Percentiles rank a stretch among this genome's conserved stretches.
These are phyloP conservation scores for Monosporozyma yasuniensis DNA, from an alignment of 805 yeast genomes.

Conservation along the genomic window DNA sequence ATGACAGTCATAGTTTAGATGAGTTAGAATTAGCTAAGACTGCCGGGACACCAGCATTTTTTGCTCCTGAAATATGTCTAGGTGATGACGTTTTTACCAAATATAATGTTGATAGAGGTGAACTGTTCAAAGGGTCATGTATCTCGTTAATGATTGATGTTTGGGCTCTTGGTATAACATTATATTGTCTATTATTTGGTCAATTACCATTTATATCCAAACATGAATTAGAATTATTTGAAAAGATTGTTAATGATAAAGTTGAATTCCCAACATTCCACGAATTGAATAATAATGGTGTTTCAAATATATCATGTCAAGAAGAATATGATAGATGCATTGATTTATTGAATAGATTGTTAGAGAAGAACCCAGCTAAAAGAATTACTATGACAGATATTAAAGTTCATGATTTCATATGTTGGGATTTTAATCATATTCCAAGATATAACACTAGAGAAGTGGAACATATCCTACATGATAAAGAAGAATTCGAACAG, in stretches of 20 bases:
- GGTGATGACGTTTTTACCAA: conserved; percentile 33
- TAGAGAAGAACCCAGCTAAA: conserved; percentile 60
- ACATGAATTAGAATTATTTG: conserved; percentile 60
- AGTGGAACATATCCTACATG: conserved; percentile 14
- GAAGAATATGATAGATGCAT: conserved; percentile 41
- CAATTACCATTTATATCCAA: conserved; percentile 81
- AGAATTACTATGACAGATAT: conserved; percentile 67
- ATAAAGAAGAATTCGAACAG: conserved; percentile 19
- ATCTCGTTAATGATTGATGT: conserved; percentile 84
- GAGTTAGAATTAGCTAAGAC: conserved; percentile 90
- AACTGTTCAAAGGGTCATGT: conserved; percentile 34
- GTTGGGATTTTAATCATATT: conserved; percentile 33
- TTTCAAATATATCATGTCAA: conserved; percentile 29
- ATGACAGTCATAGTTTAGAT: conserved; percentile 23
- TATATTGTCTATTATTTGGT: conserved; percentile 86
- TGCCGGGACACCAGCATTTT: conserved; percentile 96
- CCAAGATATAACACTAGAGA: conserved; percentile 10
- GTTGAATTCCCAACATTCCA: conserved; percentile 47
- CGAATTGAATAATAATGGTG: conserved; percentile 20
- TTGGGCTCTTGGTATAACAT: conserved; percentile 95
- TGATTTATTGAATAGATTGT: conserved; percentile 52
- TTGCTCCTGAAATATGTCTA: conserved; percentile 86
- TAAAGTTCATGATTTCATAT: conserved; percentile 66
- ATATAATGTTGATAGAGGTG: conserved; percentile 17
- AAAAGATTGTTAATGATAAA: conserved; percentile 60